These are phyloP conservation scores for Coemansia brasiliensis DNA, from an alignment of 192 early-diverging fungal genomes.

Conservation along the genomic window DNA sequence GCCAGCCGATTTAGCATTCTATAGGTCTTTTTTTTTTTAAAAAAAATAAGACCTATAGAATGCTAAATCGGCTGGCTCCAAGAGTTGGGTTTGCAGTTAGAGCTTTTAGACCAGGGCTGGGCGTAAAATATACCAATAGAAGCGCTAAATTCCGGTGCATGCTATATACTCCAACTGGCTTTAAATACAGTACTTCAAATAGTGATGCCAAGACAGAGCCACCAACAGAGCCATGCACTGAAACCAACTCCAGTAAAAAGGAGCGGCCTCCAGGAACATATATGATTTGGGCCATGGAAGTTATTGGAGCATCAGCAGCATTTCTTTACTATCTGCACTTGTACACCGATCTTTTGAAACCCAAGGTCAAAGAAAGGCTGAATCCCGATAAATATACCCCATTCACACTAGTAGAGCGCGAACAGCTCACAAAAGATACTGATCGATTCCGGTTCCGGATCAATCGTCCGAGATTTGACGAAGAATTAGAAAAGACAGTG, in stretches of 20 bases:
- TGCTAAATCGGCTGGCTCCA: no score
- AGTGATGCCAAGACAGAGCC: no score
- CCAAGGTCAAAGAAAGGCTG: constrained; percentile 31
- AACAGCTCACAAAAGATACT: constrained; percentile 56
- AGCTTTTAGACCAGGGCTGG: no score
- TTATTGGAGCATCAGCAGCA: constrained; percentile 28
- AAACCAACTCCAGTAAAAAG: constrained; percentile 3
- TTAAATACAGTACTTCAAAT: no score
- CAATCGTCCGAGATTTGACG: constrained; percentile 48
- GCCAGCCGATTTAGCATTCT: no score
- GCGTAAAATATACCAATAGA: no score
- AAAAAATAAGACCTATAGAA: no score
- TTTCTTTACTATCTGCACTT: constrained; percentile 39
- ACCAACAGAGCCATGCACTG: no score
- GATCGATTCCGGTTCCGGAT: constrained; percentile 60
- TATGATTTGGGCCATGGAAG: constrained; percentile 51
- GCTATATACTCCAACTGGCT: no score
- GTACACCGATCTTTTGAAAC: constrained; percentile 41
- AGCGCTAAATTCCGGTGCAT: no score
- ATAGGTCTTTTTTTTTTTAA: no score
- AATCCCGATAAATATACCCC: constrained; percentile 56
- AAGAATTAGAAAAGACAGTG: constrained; percentile 21
- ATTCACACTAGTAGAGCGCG: constrained; percentile 51
- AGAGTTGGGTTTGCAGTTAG: no score
- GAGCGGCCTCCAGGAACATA: constrained; percentile 42